phyloP scores from a whole-genome alignment of 2,329 filamentous ascomycete species.

The Thielaviopsis cerberus region DNA sequence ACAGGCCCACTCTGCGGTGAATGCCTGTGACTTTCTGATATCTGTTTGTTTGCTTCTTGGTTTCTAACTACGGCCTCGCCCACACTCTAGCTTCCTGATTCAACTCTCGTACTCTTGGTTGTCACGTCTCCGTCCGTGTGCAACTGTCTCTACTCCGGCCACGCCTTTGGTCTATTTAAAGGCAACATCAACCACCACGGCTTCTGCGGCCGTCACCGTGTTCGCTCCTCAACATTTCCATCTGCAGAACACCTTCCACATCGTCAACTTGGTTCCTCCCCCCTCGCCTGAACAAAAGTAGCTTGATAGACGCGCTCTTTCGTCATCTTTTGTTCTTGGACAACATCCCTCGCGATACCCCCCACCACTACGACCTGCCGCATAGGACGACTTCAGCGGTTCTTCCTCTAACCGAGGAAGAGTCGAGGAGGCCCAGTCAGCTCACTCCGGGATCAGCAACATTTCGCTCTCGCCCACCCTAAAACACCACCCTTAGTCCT shows the following conservation, averaged over 20 bases:
- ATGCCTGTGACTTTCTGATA: not conserved
- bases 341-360: constrained; percentile 34
- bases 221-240: constrained; percentile 54
- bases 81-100: not conserved
- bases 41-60: not conserved
- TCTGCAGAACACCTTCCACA: constrained; percentile 44
- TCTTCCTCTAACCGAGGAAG: constrained; percentile 99
- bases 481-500: constrained; percentile 45
- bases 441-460: constrained; percentile 78
- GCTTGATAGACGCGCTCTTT: constrained; percentile 30
- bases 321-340: constrained; percentile 29
- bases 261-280: constrained; percentile 47
- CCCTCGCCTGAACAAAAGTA: constrained; percentile 31
- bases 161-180: constrained; percentile 50
- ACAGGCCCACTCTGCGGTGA: not conserved
- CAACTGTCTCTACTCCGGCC: constrained; percentile 1
- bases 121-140: constrained; percentile 1
- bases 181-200: constrained; percentile 40
- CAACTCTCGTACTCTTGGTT: not conserved
- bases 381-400: constrained; percentile 95
- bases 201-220: constrained; percentile 41
- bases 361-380: constrained; percentile 76
- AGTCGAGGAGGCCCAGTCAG: constrained; percentile 97
- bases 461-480: constrained; percentile 87
- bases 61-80: constrained; percentile 1